Evolutionary conservation across 2,329 filamentous ascomycete genomes (phyloP).

Genomic region (Phoma sp.): DNA sequence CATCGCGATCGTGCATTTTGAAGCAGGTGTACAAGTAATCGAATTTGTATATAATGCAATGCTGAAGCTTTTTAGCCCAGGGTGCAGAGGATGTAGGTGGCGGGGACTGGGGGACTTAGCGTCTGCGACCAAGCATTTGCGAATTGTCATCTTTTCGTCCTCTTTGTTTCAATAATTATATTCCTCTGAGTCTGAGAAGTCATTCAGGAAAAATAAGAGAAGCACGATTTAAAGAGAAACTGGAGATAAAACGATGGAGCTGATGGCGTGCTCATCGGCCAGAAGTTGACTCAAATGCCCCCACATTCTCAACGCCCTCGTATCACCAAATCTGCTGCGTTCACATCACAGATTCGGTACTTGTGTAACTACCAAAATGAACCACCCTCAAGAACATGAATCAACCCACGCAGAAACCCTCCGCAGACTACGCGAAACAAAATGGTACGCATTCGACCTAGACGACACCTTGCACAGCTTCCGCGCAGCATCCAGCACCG

Average conservation of each 20-base stretch:
- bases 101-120: conserved; percentile 1
- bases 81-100: conserved; percentile 1
- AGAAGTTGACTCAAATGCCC: neutral
- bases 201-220: too few relatives aligned
- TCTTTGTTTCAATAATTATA: too few relatives aligned
- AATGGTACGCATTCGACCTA: conserved; percentile 57
- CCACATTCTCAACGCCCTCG: neutral
- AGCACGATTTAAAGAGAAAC: neutral
- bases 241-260: neutral
- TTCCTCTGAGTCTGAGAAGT: too few relatives aligned
- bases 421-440: neutral
- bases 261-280: neutral
- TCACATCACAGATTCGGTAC: too few relatives aligned
- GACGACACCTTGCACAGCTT: conserved; percentile 59
- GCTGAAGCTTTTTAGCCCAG: conserved; percentile 7
- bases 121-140: neutral
- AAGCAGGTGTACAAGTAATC: neutral
- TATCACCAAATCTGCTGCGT: too few relatives aligned
- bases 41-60: neutral
- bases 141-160: too few relatives aligned
- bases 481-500: conserved; percentile 48
- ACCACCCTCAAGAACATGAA: neutral
- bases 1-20: neutral
- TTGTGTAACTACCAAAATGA: neutral
- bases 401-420: neutral